phyloP scores from a whole-genome alignment of 371 early-diverging fungal species.

The Mortierella sp. region DNA sequence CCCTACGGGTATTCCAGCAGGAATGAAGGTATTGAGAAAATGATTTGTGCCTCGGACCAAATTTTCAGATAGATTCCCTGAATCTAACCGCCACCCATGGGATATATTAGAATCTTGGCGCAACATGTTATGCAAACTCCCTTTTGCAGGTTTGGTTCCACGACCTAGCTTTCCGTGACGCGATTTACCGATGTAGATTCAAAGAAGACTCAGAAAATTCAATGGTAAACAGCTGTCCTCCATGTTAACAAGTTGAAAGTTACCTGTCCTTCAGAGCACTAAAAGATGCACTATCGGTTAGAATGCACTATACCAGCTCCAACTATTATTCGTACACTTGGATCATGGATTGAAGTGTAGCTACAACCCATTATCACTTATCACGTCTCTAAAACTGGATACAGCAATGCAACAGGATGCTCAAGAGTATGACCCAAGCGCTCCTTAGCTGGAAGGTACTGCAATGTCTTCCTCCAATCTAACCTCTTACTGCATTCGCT shows the following conservation, averaged over 20 bases:
- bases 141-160: slow-evolving; percentile 63
- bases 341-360: slow-evolving; percentile 29
- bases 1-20: slow-evolving; percentile 17
- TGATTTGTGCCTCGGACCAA: slow-evolving; percentile 17
- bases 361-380: slow-evolving; percentile 58
- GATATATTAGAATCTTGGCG: slow-evolving; percentile 60
- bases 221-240: slow-evolving; percentile 23
- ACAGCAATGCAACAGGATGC: slow-evolving; percentile 62
- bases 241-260: not conserved
- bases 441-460: not conserved
- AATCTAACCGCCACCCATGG: not conserved
- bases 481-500: not conserved
- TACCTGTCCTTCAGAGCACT: too few species aligned
- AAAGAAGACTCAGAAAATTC: slow-evolving; percentile 4
- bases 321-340: slow-evolving; percentile 53
- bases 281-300: slow-evolving; percentile 1
- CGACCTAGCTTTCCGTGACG: slow-evolving; percentile 53
- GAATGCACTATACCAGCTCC: slow-evolving; percentile 57
- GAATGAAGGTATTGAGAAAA: slow-evolving; percentile 37
- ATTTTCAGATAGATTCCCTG: slow-evolving; percentile 6
- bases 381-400: slow-evolving; percentile 56
- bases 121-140: slow-evolving; percentile 66
- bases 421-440: slow-evolving; percentile 63
- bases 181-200: slow-evolving; percentile 39
- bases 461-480: not conserved